A percentile compares a stretch with the other conserved stretches of the same genome.
Conservation (phyloP, 2,329 filamentous ascomycete species). For the Aspergillus fumigatiaffinis region DNA sequence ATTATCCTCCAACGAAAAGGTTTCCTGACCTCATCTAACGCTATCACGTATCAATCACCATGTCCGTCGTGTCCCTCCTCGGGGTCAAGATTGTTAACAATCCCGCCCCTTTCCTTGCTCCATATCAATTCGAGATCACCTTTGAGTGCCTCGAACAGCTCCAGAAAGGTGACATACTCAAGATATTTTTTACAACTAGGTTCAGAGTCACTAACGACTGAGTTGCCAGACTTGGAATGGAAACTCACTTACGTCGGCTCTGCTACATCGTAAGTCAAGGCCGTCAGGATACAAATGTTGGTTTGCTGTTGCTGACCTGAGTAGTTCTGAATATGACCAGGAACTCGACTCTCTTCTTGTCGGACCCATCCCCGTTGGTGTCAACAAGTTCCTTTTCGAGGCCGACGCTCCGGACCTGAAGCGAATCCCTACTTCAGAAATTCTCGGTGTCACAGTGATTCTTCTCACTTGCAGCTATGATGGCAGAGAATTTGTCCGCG, state of each 20-base stretch:
- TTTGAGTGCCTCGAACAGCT: constrained; percentile 95
- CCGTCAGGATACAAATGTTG: background rate
- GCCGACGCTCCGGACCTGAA: constrained; percentile 86
- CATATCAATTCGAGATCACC: constrained; percentile 97
- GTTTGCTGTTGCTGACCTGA: constrained; percentile 20
- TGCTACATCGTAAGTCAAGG: constrained; percentile 76
- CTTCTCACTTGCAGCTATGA: constrained; percentile 96
- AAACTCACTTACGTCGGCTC: constrained; percentile 99
- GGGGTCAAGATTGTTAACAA: constrained; percentile 97
- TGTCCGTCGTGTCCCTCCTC: constrained; percentile 95
- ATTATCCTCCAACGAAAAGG: background rate
- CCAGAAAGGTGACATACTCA: constrained; percentile 66
- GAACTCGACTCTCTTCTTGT: constrained; percentile 96
- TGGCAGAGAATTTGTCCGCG: constrained; percentile 91
- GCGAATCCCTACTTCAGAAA: constrained; percentile 90
- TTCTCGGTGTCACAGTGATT: constrained; percentile 94
- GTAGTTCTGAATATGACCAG: constrained; percentile 91
- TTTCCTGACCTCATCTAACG: constrained; percentile 5
- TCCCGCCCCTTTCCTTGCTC: constrained; percentile 85
- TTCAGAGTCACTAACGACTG: constrained; percentile 13
- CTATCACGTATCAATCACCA: constrained; percentile 43
- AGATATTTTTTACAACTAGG: background rate
- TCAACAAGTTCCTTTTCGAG: constrained; percentile 98
- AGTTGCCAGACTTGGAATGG: constrained; percentile 82
- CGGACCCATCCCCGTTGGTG: constrained; percentile 92